Percentiles rank a stretch among this genome's conserved stretches.
phyloP scores from a whole-genome alignment of 1,139 yeast genomes.

The Kodamaea arcana region DNA sequence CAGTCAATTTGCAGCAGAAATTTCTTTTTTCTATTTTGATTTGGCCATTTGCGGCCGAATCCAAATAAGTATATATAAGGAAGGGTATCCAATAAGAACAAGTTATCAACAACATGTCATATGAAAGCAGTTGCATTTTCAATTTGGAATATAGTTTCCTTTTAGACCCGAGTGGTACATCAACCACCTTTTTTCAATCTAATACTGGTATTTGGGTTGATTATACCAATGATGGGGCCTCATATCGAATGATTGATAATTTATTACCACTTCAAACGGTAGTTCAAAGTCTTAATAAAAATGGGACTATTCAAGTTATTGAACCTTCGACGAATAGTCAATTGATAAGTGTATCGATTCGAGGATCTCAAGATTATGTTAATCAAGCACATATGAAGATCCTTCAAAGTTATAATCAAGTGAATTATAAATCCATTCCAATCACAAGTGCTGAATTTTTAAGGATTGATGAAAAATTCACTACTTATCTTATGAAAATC shows the following conservation, averaged over 20 bases:
- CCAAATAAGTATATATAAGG: background rate
- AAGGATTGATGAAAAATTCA: conserved; percentile 21
- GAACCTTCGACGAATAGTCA: conserved; percentile 29
- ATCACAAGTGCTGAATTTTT: conserved; percentile 23
- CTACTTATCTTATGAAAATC: conserved; percentile 32
- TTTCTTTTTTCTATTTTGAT: background rate
- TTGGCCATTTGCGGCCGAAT: background rate
- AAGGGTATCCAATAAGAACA: background rate
- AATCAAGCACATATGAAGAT: conserved; percentile 24
- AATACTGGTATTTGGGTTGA: conserved; percentile 31
- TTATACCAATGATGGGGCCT: conserved; percentile 2
- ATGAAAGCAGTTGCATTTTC: conserved; percentile 18
- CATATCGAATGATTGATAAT: conserved; percentile 26
- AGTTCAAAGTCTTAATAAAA: conserved; percentile 15
- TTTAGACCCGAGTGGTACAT: conserved; percentile 22
- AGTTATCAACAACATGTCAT: background rate
- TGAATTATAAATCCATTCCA: conserved; percentile 31
- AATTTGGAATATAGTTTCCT: conserved; percentile 38
- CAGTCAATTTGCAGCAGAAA: too few relatives aligned
- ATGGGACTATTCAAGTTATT: conserved; percentile 19
- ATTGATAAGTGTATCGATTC: conserved; percentile 29
- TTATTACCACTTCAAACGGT: conserved; percentile 16
- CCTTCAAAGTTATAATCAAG: conserved; percentile 31
- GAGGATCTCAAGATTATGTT: conserved; percentile 30
- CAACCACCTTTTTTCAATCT: conserved; percentile 26